Evolutionary conservation across 306 rosid genomes (phyloP).

Genomic region (Trichosanthes truncata): DNA sequence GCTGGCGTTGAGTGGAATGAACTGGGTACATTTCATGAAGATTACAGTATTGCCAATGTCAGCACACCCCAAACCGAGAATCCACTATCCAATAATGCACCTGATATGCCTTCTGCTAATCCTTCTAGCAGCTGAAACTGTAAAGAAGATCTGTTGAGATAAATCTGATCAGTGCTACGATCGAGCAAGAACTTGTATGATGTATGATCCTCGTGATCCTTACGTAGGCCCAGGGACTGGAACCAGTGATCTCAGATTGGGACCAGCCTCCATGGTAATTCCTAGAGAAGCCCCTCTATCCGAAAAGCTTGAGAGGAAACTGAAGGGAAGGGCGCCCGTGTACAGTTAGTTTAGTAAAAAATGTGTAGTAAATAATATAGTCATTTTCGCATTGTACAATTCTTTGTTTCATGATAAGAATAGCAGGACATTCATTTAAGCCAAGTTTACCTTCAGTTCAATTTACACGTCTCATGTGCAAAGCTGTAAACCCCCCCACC

Average conservation of each 20-base stretch:
- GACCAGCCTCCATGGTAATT: slow-evolving; percentile 2
- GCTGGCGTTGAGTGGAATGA: slow-evolving; percentile 75
- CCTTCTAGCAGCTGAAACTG: slow-evolving; percentile 36
- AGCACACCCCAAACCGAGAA: slow-evolving; percentile 33
- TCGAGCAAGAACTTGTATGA: not conserved
- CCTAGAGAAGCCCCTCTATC: slow-evolving; percentile 13
- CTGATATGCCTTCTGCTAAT: slow-evolving; percentile 37
- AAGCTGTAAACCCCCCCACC: not conserved
- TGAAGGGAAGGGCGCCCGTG: slow-evolving; percentile 33
- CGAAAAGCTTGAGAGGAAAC: slow-evolving; percentile 15
- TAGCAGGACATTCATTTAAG: slow-evolving; percentile 13
- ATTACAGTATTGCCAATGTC: slow-evolving; percentile 30
- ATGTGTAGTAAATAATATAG: slow-evolving; percentile 19
- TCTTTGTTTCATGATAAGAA: slow-evolving; percentile 12
- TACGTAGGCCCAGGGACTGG: not conserved
- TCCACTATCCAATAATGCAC: slow-evolving; percentile 28
- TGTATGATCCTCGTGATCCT: not conserved
- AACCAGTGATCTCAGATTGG: not conserved
- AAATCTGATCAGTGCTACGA: not conserved
- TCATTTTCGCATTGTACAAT: slow-evolving; percentile 31
- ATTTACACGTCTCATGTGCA: not conserved
- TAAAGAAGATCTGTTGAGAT: not conserved
- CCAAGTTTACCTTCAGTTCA: slow-evolving; percentile 3
- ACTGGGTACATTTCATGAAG: slow-evolving; percentile 41
- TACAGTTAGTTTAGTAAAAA: slow-evolving; percentile 52